These are phyloP conservation scores for Aristolochia contorta DNA, from an alignment of 164 flowering plant species.

Conservation along the genomic window DNA sequence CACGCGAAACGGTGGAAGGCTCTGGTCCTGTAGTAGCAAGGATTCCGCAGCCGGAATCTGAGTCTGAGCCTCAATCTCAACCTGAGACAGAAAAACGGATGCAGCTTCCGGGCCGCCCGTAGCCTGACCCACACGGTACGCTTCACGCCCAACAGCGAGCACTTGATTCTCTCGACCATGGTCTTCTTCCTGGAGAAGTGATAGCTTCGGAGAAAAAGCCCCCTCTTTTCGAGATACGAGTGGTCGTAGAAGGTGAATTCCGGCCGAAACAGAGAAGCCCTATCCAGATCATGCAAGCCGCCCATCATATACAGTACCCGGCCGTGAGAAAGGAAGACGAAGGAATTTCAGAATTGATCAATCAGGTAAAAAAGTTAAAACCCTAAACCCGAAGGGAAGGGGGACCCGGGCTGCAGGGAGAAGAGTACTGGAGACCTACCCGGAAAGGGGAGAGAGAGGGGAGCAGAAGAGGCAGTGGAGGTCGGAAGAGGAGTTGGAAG, in stretches of 20 bases:
- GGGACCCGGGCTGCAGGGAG: too few species aligned
- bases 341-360: too few species aligned
- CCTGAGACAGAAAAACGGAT: not conserved
- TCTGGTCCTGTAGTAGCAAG: slow-evolving; percentile 17
- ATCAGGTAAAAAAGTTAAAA: too few species aligned
- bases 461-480: too few species aligned
- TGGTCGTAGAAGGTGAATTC: slow-evolving; percentile 7
- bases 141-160: slow-evolving; percentile 29
- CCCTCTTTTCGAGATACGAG: slow-evolving; percentile 46
- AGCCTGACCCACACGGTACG: slow-evolving; percentile 31
- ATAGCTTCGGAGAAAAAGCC: slow-evolving; percentile 62
- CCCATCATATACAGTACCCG: not conserved
- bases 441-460: too few species aligned
- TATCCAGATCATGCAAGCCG: not conserved
- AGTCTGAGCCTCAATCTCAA: slow-evolving; percentile 7
- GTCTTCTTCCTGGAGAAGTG: slow-evolving; percentile 48
- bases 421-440: too few species aligned
- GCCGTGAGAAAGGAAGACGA: too few species aligned
- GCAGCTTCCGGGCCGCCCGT: slow-evolving; percentile 27
- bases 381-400: too few species aligned
- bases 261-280: not conserved
- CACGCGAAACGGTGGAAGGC: slow-evolving; percentile 18
- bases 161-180: slow-evolving; percentile 34
- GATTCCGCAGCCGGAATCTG: slow-evolving; percentile 29
- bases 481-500: too few species aligned